phyloP scores from a whole-genome alignment of 768 basidiomycete species.

The Agrocybe chaxingu region DNA sequence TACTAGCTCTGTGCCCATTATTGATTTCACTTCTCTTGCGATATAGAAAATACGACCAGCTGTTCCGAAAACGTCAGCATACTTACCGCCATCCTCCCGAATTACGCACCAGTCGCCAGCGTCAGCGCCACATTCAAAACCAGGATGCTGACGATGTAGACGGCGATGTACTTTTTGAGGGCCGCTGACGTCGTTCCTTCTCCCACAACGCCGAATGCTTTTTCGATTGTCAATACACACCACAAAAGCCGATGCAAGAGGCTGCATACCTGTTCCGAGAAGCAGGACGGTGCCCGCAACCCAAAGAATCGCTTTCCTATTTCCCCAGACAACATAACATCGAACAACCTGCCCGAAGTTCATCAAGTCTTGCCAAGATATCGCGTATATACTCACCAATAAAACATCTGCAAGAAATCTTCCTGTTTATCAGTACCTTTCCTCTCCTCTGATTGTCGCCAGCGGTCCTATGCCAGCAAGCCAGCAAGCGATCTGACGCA shows the following conservation, averaged over 20 bases:
- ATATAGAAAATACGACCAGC: conserved; percentile 30
- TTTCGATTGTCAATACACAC: not conserved
- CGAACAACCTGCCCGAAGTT: conserved; percentile 17
- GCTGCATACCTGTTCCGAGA: conserved; percentile 18
- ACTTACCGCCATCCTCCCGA: not conserved
- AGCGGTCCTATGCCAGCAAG: too few relatives aligned
- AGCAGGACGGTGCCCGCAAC: conserved; percentile 15
- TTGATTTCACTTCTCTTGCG: conserved; percentile 20
- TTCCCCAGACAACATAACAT: conserved; percentile 26
- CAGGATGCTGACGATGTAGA: conserved; percentile 13
- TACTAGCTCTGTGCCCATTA: conserved; percentile 17
- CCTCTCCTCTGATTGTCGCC: not conserved
- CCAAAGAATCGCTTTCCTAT: conserved; percentile 17
- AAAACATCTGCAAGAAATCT: conserved; percentile 25
- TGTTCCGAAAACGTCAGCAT: not conserved
- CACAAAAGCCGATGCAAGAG: not conserved
- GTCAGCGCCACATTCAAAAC: conserved; percentile 19
- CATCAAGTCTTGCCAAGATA: not conserved
- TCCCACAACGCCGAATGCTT: conserved; percentile 17
- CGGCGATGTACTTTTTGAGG: conserved; percentile 13
- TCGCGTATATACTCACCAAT: conserved; percentile 13
- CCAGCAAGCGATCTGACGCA: not conserved
- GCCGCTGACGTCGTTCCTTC: conserved; percentile 12
- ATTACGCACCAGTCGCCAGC: conserved; percentile 17
- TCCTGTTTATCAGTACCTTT: not conserved